Base-by-base conservation (phyloP, 306 rosid genomes). In the Urtica urens region DNA sequence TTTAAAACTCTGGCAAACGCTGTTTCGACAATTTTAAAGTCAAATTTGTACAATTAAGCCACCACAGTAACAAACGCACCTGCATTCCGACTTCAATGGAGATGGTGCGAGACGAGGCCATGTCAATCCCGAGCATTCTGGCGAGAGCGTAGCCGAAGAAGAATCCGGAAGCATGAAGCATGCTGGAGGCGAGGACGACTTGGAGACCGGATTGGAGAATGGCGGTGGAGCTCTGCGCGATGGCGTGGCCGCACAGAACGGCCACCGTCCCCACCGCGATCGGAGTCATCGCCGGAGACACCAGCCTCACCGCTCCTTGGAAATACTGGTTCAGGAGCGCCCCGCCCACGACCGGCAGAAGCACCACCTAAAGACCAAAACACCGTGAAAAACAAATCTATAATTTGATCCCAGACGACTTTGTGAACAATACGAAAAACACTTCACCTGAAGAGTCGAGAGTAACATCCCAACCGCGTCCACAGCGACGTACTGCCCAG, bases 51-150 rank as follows among this genome's bases (percentile, higher is more conserved):
- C n/a, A n/a, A n/a, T n/a, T n/a, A n/a, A n/a, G n/a, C n/a, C n/a
- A n/a, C n/a, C n/a, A n/a, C n/a, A n/a, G n/a, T n/a, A n/a, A n/a
- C 49, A 49, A 39, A 41, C 53, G 68, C 37, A 83, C 94, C 94
- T 87, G 84, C 87, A 80, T 82, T 78, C 96, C 96, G 51, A 87
- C 96, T 69, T 87, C 81, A 11, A 76, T 80, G 52, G 94, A 87
- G 72, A 87, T 58, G 3, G 96, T 83, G 57, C 93, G 82, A 1
- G 87, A 80, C 16, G 94, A 72, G 1, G 93, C 22, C 20, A 66
- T 50, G 26, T 78, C 93, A 38, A 87, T 21, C 22, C 86, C 78
- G 20, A 87, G 81, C 28, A 71, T 23, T 51, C 82, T 68, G 26
- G 94, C 63, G 51, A 83, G 61, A 24, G 73, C 0, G 15, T 87